Conservation (phyloP, 768 basidiomycete genomes). For the Mycena alexandri region DNA sequence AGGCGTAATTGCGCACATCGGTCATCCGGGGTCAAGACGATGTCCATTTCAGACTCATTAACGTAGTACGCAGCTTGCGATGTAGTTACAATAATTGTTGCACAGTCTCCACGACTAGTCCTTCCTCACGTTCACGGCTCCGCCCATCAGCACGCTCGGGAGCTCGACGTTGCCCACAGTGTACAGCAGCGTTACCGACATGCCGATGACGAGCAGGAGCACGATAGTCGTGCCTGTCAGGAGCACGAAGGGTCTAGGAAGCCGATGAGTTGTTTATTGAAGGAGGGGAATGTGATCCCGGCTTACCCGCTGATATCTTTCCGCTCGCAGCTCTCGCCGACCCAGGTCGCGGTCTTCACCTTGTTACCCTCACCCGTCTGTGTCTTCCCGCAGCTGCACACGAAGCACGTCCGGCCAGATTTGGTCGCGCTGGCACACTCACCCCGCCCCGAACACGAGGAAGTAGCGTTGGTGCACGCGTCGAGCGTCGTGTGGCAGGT, state of each 20-base stretch:
- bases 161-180: slow-evolving; percentile 71
- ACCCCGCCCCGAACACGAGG: slow-evolving; percentile 78
- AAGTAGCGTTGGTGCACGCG: slow-evolving; percentile 72
- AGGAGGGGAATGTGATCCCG: neutral
- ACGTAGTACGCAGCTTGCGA: slow-evolving; percentile 28
- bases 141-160: slow-evolving; percentile 81
- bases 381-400: slow-evolving; percentile 64
- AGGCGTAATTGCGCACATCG: neutral
- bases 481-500: slow-evolving; percentile 71
- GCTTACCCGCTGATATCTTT: slow-evolving; percentile 86
- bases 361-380: slow-evolving; percentile 65
- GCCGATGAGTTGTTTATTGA: slow-evolving; percentile 19
- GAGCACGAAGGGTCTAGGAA: slow-evolving; percentile 77
- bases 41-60: slow-evolving; percentile 29
- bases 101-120: slow-evolving; percentile 51
- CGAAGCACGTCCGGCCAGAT: slow-evolving; percentile 68
- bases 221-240: slow-evolving; percentile 76
- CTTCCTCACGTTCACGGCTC: slow-evolving; percentile 64
- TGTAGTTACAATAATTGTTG: slow-evolving; percentile 27
- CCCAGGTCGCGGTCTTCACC: slow-evolving; percentile 76
- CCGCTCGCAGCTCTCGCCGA: slow-evolving; percentile 80
- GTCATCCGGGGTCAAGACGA: slow-evolving; percentile 4
- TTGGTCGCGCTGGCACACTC: slow-evolving; percentile 72
- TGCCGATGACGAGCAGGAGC: slow-evolving; percentile 74
- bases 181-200: slow-evolving; percentile 75